Evolutionary conservation across 768 basidiomycete species (phyloP).

Genomic region (Amanita subjunquillea): DNA sequence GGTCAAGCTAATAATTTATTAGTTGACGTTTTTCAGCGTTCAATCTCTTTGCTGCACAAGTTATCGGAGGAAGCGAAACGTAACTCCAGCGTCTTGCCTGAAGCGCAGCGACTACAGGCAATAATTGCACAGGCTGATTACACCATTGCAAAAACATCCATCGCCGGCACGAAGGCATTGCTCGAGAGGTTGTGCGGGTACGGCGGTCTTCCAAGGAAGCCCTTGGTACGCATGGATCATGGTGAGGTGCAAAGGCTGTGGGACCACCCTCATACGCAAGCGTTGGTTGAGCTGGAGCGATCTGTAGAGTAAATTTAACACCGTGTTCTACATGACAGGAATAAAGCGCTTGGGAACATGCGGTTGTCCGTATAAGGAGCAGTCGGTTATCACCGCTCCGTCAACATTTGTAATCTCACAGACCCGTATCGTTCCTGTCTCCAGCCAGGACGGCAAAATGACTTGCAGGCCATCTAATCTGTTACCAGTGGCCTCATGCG

Average conservation of each 20-base stretch:
- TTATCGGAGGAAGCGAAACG: conserved; percentile 46
- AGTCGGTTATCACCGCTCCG: conserved; percentile 1
- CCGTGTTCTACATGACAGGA: no score
- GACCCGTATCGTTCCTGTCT: conserved; percentile 5
- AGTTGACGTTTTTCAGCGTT: conserved; percentile 27
- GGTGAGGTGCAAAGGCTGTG: conserved; percentile 52
- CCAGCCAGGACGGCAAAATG: conserved; percentile 16
- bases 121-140: conserved; percentile 75
- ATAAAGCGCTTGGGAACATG: not conserved
- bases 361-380: not conserved
- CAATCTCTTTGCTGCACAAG: conserved; percentile 51
- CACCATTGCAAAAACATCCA: conserved; percentile 65
- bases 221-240: conserved; percentile 56
- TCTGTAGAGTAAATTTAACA: not conserved
- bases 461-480: conserved; percentile 19
- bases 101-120: conserved; percentile 69
- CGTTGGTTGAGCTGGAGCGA: conserved; percentile 52
- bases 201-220: conserved; percentile 70
- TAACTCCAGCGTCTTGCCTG: conserved; percentile 46
- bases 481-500: conserved; percentile 16
- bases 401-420: not conserved
- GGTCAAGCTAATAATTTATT: not conserved
- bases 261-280: conserved; percentile 63
- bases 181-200: conserved; percentile 71
- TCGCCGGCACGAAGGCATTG: conserved; percentile 78